Conservation (phyloP, 2,329 filamentous ascomycete species). For the Xylaria arbuscula region DNA sequence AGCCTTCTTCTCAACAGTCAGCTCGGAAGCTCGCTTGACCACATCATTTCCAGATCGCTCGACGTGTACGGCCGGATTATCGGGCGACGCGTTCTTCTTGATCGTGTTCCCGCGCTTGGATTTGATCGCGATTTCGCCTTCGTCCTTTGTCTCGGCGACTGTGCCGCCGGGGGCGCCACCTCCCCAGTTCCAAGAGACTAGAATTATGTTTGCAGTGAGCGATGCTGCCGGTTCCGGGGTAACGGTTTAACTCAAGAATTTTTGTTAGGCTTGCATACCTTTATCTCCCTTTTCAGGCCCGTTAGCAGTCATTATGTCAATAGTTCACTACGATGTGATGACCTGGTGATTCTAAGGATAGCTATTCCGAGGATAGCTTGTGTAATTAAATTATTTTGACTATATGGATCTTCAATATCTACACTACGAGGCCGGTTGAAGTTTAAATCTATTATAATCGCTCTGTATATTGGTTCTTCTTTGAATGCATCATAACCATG, state of each 20-base stretch:
- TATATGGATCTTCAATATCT: neutral
- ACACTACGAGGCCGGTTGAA: neutral
- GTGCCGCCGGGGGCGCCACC: slow-evolving; percentile 66
- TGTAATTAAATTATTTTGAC: neutral
- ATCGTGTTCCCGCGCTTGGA: slow-evolving; percentile 72
- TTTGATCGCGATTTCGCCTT: slow-evolving; percentile 69
- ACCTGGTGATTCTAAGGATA: neutral
- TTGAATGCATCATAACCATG: slow-evolving; percentile 41
- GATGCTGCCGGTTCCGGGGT: neutral
- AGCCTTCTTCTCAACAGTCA: slow-evolving; percentile 64
- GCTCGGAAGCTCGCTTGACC: slow-evolving; percentile 70
- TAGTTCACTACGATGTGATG: neutral
- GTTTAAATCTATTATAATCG: slow-evolving; percentile 2
- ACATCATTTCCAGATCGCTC: slow-evolving; percentile 71
- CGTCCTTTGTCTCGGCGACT: slow-evolving; percentile 69
- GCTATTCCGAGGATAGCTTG: neutral
- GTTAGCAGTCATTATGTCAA: slow-evolving; percentile 32
- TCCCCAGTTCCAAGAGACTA: slow-evolving; percentile 72
- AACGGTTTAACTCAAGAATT: neutral
- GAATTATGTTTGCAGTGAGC: slow-evolving; percentile 15
- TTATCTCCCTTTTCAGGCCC: slow-evolving; percentile 45
- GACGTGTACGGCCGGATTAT: slow-evolving; percentile 70
- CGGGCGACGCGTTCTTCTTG: slow-evolving; percentile 69
- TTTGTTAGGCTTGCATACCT: slow-evolving; percentile 36
- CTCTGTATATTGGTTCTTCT: neutral